Conservation (phyloP, 2,329 filamentous ascomycete genomes). For the Sporothrix schenckii region DNA sequence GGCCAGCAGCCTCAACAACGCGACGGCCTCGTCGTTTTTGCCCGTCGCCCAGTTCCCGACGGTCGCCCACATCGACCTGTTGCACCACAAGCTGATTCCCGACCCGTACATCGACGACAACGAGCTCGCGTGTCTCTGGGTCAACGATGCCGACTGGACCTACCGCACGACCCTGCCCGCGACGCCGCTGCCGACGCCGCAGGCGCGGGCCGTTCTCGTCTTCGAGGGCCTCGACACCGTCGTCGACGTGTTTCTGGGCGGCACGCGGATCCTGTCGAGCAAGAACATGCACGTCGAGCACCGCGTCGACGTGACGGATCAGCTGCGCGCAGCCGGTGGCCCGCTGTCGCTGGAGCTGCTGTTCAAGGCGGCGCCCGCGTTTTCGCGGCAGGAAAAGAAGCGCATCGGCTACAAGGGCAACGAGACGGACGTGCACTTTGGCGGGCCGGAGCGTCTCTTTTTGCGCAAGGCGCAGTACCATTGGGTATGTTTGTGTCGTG, state of each 20-base stretch:
- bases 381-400: slow-evolving; percentile 26
- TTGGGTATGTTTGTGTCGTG: background rate
- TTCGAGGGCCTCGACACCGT: slow-evolving; percentile 69
- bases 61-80: slow-evolving; percentile 46
- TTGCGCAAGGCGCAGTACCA: slow-evolving; percentile 35
- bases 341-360: slow-evolving; percentile 2
- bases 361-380: slow-evolving; percentile 50
- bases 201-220: slow-evolving; percentile 51
- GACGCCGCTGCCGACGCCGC: slow-evolving; percentile 30
- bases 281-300: slow-evolving; percentile 2
- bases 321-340: background rate
- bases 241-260: slow-evolving; percentile 52
- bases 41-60: slow-evolving; percentile 39
- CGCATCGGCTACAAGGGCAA: slow-evolving; percentile 61
- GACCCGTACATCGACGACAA: slow-evolving; percentile 66
- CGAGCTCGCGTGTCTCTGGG: slow-evolving; percentile 62
- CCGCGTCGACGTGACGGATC: background rate
- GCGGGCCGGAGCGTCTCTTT: slow-evolving; percentile 52
- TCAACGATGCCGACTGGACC: slow-evolving; percentile 63
- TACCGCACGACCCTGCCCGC: slow-evolving; percentile 52
- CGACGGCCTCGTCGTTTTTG: background rate
- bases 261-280: background rate
- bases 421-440: slow-evolving; percentile 64
- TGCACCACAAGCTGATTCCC: slow-evolving; percentile 47
- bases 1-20: background rate